phyloP scores from a whole-genome alignment of 1,284 basidiomycete genomes.

The Cystobasidium sp. region DNA sequence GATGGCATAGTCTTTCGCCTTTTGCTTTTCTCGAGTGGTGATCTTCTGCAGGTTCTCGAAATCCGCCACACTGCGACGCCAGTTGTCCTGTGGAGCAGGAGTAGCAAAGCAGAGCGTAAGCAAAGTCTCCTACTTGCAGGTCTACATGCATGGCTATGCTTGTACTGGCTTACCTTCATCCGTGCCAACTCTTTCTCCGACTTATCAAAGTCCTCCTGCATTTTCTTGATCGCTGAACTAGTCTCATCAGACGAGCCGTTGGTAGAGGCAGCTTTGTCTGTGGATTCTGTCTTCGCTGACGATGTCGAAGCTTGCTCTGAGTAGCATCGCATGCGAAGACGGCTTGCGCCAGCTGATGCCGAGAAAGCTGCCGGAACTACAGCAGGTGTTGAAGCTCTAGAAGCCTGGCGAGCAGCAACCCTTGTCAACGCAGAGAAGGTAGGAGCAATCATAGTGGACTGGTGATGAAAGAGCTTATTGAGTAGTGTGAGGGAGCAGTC shows the following conservation, averaged over 20 bases:
- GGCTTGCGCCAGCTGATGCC: conserved; percentile 29
- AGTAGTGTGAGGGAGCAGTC: not conserved
- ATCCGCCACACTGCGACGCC: conserved; percentile 66
- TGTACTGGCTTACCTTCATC: conserved; percentile 30
- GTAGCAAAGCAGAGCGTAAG: not conserved
- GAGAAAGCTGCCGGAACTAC: conserved; percentile 7
- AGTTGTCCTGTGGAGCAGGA: conserved; percentile 32
- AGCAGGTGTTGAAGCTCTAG: conserved; percentile 8
- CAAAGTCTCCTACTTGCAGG: not conserved
- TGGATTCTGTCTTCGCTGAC: not conserved
- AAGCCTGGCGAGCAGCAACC: conserved; percentile 4
- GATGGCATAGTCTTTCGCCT: conserved; percentile 91
- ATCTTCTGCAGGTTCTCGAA: conserved; percentile 93
- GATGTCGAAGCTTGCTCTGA: conserved; percentile 22
- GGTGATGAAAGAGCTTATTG: not conserved
- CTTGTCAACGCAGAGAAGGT: conserved; percentile 10
- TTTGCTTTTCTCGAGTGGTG: conserved; percentile 84
- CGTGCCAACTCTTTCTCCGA: conserved; percentile 26
- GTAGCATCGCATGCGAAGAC: conserved; percentile 25
- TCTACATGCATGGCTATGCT: not conserved
- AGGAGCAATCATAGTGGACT: conserved; percentile 3
- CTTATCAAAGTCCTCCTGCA: conserved; percentile 40
- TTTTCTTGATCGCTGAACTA: conserved; percentile 20
- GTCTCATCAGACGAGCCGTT: conserved; percentile 5
- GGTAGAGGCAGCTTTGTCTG: conserved; percentile 17